A percentile compares a stretch with the other conserved stretches of the same genome.
Conservation (phyloP, 2,329 filamentous ascomycete genomes). For the Xylaria digitata region DNA sequence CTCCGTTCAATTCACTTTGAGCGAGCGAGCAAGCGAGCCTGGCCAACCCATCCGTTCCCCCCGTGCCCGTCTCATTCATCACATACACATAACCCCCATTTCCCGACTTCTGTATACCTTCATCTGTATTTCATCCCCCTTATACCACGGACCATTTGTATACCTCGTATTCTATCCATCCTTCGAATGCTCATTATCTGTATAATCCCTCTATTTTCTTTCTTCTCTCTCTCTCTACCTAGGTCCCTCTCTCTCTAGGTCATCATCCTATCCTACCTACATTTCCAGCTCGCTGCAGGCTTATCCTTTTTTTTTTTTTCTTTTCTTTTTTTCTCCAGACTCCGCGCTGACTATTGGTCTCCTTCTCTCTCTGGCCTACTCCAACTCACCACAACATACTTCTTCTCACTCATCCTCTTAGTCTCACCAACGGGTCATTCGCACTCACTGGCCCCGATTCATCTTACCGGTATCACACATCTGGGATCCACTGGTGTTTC, state of each 20-base stretch:
- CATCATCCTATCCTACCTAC: not conserved
- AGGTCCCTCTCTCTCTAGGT: too few relatives aligned
- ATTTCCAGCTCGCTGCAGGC: not conserved
- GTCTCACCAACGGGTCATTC: not conserved
- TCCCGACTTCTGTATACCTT: conserved; percentile 10
- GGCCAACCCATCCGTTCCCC: not conserved
- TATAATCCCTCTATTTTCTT: conserved; percentile 21
- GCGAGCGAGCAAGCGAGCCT: conserved; percentile 7
- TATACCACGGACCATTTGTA: conserved; percentile 15
- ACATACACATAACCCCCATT: conserved; percentile 1
- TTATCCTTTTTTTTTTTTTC: not conserved
- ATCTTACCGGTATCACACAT: not conserved
- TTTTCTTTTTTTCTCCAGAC: not conserved
- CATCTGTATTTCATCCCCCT: not conserved
- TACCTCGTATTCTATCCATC: not conserved
- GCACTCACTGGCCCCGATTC: conserved; percentile 9
- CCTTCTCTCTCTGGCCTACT: not conserved
- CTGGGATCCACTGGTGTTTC: conserved; percentile 6
- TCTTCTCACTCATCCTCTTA: conserved; percentile 16
- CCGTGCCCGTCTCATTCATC: not conserved
- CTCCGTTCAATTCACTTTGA: conserved; percentile 26
- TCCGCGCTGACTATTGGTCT: not conserved
- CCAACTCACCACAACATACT: conserved; percentile 13
- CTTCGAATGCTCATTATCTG: conserved; percentile 8
- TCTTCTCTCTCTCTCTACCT: not conserved